Percentiles rank a stretch among this genome's conserved stretches.
phyloP scores from a whole-genome alignment of 2,329 filamentous ascomycete species.

The Xylaria sp. region DNA sequence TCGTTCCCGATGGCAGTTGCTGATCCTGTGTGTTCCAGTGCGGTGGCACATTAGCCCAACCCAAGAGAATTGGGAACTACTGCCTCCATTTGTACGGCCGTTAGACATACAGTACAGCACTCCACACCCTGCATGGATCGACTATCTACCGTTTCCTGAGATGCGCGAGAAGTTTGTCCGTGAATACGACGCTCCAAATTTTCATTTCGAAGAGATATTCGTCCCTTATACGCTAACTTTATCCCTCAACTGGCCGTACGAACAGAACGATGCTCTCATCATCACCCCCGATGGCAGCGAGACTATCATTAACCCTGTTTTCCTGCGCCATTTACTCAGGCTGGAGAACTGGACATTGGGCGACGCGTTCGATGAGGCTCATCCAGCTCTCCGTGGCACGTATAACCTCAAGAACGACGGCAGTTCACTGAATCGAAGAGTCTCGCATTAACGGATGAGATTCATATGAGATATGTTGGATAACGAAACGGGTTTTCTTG shows the following conservation, averaged over 20 bases:
- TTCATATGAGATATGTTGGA: background rate
- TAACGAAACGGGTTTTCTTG: background rate
- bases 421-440: background rate
- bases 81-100: constrained; percentile 80
- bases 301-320: constrained; percentile 84
- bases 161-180: constrained; percentile 69
- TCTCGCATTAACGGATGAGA: background rate
- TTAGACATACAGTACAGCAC: constrained; percentile 71
- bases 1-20: background rate
- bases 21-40: constrained; percentile 54
- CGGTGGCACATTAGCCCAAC: constrained; percentile 86
- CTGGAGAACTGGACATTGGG: constrained; percentile 86
- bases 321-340: constrained; percentile 80
- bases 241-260: constrained; percentile 86
- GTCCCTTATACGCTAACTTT: constrained; percentile 82
- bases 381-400: constrained; percentile 66
- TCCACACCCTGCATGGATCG: constrained; percentile 83
- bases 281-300: constrained; percentile 69
- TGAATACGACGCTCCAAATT: constrained; percentile 55
- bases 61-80: constrained; percentile 78
- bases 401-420: constrained; percentile 52
- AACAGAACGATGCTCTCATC: constrained; percentile 75
- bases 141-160: constrained; percentile 81
- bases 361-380: constrained; percentile 71
- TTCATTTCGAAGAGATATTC: constrained; percentile 83